These are phyloP conservation scores for Phytophthora sp. DNA, from an alignment of 352 stramenopile genomes.

Conservation along the genomic window DNA sequence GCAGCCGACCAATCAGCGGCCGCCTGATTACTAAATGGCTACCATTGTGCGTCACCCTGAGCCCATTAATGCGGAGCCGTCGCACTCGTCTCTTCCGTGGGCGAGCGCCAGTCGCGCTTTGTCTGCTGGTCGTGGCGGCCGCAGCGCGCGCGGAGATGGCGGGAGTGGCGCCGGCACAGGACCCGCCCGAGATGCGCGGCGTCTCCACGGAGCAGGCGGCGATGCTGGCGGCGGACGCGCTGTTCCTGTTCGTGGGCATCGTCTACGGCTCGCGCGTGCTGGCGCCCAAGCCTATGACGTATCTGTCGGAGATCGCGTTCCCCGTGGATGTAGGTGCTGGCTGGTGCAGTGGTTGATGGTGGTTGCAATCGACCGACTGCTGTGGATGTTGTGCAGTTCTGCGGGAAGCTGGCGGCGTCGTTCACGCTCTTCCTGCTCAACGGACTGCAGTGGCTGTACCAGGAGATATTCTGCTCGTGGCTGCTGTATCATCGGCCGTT, in stretches of 20 bases:
- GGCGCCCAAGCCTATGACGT: conserved; percentile 66
- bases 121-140: not conserved
- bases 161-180: conserved; percentile 3
- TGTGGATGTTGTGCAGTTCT: conserved; percentile 47
- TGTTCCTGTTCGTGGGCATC: conserved; percentile 62
- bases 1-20: not conserved
- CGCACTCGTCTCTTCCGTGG: conserved; percentile 27
- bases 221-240: conserved; percentile 35
- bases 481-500: conserved; percentile 36
- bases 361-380: not conserved
- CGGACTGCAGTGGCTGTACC: conserved; percentile 55
- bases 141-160: conserved; percentile 10
- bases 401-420: conserved; percentile 61
- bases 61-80: conserved; percentile 7
- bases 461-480: conserved; percentile 49
- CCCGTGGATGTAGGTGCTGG: conserved; percentile 58
- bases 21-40: conserved; percentile 1
- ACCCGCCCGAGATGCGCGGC: conserved; percentile 5
- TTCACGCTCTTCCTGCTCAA: conserved; percentile 55
- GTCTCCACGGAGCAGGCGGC: conserved; percentile 30
- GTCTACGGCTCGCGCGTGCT: conserved; percentile 63
- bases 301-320: conserved; percentile 80
- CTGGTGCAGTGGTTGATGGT: not conserved
- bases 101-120: not conserved
- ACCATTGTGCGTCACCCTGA: not conserved